phyloP scores from a whole-genome alignment of 1,284 basidiomycete genomes.

The Thelephora terrestris region DNA sequence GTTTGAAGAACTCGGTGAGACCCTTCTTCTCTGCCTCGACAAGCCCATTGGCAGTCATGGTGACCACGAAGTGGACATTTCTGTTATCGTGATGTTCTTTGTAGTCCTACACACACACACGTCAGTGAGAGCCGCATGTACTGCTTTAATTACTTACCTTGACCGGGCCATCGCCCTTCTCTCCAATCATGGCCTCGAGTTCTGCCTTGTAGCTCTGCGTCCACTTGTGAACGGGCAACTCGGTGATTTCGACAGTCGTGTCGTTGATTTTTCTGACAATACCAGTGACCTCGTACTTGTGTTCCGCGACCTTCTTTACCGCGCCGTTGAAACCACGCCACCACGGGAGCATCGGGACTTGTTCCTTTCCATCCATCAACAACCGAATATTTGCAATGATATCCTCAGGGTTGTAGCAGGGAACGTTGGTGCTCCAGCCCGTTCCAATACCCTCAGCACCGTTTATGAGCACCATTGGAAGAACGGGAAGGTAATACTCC shows the following conservation, averaged over 20 bases:
- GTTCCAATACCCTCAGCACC: conserved; percentile 98
- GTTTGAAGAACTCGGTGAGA: conserved; percentile 86
- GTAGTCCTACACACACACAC: conserved; percentile 60
- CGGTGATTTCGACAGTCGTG: conserved; percentile 89
- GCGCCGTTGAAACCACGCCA: conserved; percentile 93
- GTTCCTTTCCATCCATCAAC: conserved; percentile 81
- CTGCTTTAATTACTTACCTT: conserved; percentile 35
- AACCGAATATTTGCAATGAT: conserved; percentile 84
- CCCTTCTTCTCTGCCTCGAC: conserved; percentile 87
- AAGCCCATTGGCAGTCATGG: conserved; percentile 74
- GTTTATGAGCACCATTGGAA: conserved; percentile 89
- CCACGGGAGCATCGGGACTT: conserved; percentile 89
- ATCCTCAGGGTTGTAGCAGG: conserved; percentile 89
- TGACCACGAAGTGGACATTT: conserved; percentile 86
- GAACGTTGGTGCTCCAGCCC: conserved; percentile 93
- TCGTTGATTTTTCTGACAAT: conserved; percentile 72
- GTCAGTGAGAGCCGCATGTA: neutral
- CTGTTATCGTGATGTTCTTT: conserved; percentile 93
- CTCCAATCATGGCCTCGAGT: conserved; percentile 70
- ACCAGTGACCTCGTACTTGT: conserved; percentile 86
- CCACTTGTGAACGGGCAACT: conserved; percentile 94
- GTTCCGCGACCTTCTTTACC: conserved; percentile 71
- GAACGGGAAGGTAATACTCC: conserved; percentile 87
- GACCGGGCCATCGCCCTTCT: conserved; percentile 61
- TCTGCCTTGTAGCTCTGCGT: conserved; percentile 89